Base-by-base conservation (phyloP, 2,329 filamentous ascomycete species). In the Chaetomium globosum region DNA sequence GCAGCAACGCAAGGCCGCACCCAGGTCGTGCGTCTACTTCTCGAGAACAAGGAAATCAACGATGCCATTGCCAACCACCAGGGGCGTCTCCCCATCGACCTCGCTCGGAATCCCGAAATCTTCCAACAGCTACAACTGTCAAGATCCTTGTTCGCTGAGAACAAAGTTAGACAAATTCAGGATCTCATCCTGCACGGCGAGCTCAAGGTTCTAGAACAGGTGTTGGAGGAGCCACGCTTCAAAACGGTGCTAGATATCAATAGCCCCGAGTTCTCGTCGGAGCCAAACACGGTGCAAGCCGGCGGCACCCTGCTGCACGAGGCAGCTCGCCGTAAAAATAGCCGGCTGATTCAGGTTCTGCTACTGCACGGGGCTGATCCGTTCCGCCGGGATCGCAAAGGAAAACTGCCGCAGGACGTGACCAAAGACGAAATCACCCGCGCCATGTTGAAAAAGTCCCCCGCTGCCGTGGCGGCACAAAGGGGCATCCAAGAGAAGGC, bases 401-500 rank as follows among this genome's bases (percentile, higher is more conserved):
- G 95, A 57, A 98, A 96, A 77, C 83, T 99, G 36, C 93, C 95
- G 2, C 95, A 99, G 75, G 94, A 97, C 77, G 89, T 97, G 54
- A 98, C 95, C 60, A 97, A 95, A 74, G 95, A 99, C 75, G 95
- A 99, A 74, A 86, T 87, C 66, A 97, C 92, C 19, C 87, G 89
- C 65, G 87, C 90, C 10, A 94, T 99, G 74, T 80, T 99, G 56
- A 99, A 98, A 80, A 92, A 89, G 73, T 98, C 94, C 0, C 95
- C 95, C 6, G 95, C 95, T 13, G 95, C 95, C 7, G 93, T 95
- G 8, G 93, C 93, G 16, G 95, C 95, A 1, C 95, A 98, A 78
- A 86, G 94, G 63, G 93, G 93, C 46, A 97, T 99, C 43, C 95
- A 99, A 77, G 95, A 99, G 78, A 97, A 95, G 80, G 95, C 93